Conservation (phyloP, 345 rosid species). For the thale cress (Arabidopsis thaliana) region TAIR10.1 NC_003075.7:11737001-11737500, state of each 20-base stretch:
- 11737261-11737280: conserved; percentile 19
- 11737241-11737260: neutral
- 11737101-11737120: neutral
- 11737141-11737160: neutral
- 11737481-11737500: no score
- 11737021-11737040: neutral
- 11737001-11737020: neutral
- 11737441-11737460: no score
- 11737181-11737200: neutral
- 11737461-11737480: no score
- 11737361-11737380: no score
- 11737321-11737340: neutral
- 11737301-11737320: neutral
- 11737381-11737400: no score
- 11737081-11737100: neutral
- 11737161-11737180: neutral
- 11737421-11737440: no score
- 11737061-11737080: neutral
- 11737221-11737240: neutral
- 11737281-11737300: rapidly evolving
- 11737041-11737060: neutral
- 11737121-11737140: conserved; percentile 4
- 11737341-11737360: neutral
- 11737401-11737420: no score
- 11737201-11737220: neutral